phyloP scores from a whole-genome alignment of 2,329 filamentous ascomycete genomes.

The Talaromyces sp. region DNA sequence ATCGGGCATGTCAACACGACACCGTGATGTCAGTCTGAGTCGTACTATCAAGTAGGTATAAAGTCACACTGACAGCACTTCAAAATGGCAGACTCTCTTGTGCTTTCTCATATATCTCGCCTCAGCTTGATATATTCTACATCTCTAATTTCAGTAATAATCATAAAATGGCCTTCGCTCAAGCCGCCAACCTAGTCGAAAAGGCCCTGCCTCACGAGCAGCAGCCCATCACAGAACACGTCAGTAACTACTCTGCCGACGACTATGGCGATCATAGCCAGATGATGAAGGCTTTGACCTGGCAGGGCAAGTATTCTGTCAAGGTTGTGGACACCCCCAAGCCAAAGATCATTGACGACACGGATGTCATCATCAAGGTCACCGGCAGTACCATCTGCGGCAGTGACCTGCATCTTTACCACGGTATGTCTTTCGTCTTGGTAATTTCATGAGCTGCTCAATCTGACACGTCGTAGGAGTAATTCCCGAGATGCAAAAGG shows the following conservation, averaged over 20 bases:
- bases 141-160: no score
- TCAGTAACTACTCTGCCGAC: constrained; percentile 61
- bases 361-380: constrained; percentile 76
- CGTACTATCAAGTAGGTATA: no score
- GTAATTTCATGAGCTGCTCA: neutral
- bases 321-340: constrained; percentile 65
- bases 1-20: neutral
- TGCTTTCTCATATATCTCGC: neutral
- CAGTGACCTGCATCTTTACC: constrained; percentile 54
- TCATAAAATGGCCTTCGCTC: constrained; percentile 55
- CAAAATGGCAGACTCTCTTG: neutral
- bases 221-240: constrained; percentile 65
- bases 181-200: constrained; percentile 66
- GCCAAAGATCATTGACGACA: constrained; percentile 67
- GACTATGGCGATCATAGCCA: constrained; percentile 49
- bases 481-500: constrained; percentile 58
- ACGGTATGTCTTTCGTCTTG: constrained; percentile 26
- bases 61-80: no score
- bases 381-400: constrained; percentile 63
- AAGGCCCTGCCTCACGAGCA: constrained; percentile 64
- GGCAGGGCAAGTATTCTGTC: constrained; percentile 79
- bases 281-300: constrained; percentile 75
- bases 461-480: constrained; percentile 29
- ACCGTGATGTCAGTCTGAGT: neutral
- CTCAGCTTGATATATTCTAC: neutral